Evolutionary conservation across 176 grass and related monocot genomes (phyloP).

Genomic region (Pharus latifolius): DNA sequence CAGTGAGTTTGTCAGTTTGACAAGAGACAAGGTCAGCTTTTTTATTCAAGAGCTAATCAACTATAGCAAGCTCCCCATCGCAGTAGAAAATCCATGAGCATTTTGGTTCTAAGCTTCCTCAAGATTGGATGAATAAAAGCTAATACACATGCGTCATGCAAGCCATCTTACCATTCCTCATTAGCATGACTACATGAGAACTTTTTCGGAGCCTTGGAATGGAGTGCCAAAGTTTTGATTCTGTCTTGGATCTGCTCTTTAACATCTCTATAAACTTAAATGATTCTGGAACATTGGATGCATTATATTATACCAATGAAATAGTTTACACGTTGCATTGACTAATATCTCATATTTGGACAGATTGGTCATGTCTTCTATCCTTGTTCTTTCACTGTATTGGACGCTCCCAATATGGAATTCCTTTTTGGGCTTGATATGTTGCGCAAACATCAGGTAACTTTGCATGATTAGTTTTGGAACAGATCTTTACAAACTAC

Average conservation of each 20-base stretch:
- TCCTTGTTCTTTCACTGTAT: conserved; percentile 93
- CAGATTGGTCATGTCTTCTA: conserved; percentile 87
- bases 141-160: not conserved
- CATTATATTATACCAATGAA: not conserved
- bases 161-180: not conserved
- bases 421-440: conserved; percentile 99
- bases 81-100: not conserved
- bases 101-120: not conserved
- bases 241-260: too few relatives aligned
- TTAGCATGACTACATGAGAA: not conserved
- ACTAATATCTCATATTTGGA: conserved; percentile 5
- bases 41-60: too few relatives aligned
- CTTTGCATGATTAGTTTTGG: conserved; percentile 13
- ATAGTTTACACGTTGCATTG: not conserved
- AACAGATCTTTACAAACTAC: not conserved
- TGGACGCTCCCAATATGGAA: conserved; percentile 98
- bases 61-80: not conserved
- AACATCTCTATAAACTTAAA: not conserved
- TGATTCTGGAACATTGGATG: not conserved
- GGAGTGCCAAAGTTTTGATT: not conserved
- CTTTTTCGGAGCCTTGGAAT: conserved; percentile 1
- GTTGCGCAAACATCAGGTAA: conserved; percentile 98
- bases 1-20: too few relatives aligned
- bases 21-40: too few relatives aligned
- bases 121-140: not conserved